phyloP scores from a whole-genome alignment of 2,329 filamentous ascomycete species.

The Beauveria pseudobassiana region DNA sequence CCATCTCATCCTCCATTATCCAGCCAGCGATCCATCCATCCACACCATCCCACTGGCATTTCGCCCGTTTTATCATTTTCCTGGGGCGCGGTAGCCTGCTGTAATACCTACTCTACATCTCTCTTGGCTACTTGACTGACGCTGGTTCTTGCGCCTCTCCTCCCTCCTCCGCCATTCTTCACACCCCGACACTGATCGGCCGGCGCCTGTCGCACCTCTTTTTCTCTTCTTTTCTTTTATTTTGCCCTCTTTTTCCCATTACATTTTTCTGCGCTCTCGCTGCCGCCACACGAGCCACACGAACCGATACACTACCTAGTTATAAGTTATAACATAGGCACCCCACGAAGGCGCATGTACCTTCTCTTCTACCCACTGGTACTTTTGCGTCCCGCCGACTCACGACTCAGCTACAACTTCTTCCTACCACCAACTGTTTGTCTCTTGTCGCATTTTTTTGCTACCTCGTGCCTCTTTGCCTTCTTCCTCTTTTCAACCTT shows the following conservation, averaged over 20 bases:
- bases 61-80: not conserved
- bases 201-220: conserved; percentile 6
- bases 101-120: not conserved
- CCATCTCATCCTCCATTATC: not conserved
- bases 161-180: not conserved
- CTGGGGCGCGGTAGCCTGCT: not conserved
- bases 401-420: conserved; percentile 7
- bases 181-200: conserved; percentile 4
- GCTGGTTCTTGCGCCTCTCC: not conserved
- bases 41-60: not conserved
- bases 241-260: not conserved
- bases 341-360: not conserved
- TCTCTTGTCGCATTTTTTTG: not conserved
- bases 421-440: conserved; percentile 5
- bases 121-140: not conserved
- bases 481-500: not conserved
- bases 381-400: conserved; percentile 10
- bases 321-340: not conserved
- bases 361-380: not conserved
- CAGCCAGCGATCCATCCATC: not conserved
- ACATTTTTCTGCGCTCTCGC: not conserved
- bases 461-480: not conserved
- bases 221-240: not conserved
- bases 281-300: conserved; percentile 7
- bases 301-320: not conserved